Base-by-base conservation (phyloP, 768 basidiomycete genomes). In the Fomitopsis serialis region DNA sequence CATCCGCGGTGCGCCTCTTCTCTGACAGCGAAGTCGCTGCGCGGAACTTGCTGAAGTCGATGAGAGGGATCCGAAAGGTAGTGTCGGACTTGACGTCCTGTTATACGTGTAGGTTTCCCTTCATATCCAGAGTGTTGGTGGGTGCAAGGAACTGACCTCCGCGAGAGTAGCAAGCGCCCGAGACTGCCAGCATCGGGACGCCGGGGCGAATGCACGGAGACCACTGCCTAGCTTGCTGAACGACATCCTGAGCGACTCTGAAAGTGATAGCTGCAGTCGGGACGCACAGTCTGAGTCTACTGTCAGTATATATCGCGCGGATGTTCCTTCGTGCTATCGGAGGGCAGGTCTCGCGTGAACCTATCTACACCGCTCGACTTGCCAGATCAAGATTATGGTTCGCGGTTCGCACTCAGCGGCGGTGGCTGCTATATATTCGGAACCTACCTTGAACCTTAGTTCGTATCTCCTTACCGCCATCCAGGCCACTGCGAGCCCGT, bases 21-120 rank as follows among this genome's bases (percentile, higher is more conserved):
- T 88, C 84, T 13, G 72, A 68, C 1, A 62, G 47, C 0, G 81
- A 76, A n/a, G 69, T 62, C 1, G 81, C 75, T 21, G 70, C 62
- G 51, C 78, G 75, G 64, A 85, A 91, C 52, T 79, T 82, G 59
- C 79, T 74, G 59, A 94, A 92, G 72, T 92, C 82, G 60, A 93
- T 81, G 25, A 92, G 71, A 24, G 92, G 92, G 50, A 92, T 90
- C 19, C 58, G 58, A 51, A 66, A 64, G n/a, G 44, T 48, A 5
- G 45, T 27, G 29, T 56, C 55, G 8, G 50, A 52, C 42, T 35
- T 52, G 7, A 52, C 50, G n/a, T 52, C 50, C 52, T 53, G 34
- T 7, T 10, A 32, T 17, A 22, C 8, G 17, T 27, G 15, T 15
- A 9, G 5, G 12, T 22, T 9, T 36, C 2, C 35, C 40, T 43